Percentiles rank a stretch among this genome's conserved stretches.
Evolutionary conservation across 768 basidiomycete species (phyloP).

Genomic region (Suillus americanus): DNA sequence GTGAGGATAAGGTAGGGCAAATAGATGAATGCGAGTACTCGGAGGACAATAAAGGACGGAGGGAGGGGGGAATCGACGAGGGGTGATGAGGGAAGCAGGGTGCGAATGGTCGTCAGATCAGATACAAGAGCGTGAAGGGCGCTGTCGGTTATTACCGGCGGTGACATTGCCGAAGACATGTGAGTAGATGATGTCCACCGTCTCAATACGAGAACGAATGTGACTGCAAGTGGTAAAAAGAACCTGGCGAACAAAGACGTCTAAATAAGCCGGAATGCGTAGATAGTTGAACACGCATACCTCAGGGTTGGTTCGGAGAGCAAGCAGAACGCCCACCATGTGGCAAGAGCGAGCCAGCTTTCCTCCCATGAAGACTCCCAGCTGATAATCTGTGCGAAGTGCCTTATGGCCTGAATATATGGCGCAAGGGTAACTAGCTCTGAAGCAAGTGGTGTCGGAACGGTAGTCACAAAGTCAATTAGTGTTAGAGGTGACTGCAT

Average conservation of each 20-base stretch:
- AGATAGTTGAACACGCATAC: constrained; percentile 31
- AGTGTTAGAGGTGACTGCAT: constrained; percentile 13
- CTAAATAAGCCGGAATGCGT: constrained; percentile 10
- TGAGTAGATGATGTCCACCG: constrained; percentile 24
- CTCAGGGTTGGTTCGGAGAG: constrained; percentile 50
- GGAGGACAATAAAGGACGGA: constrained; percentile 42
- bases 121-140: constrained; percentile 54
- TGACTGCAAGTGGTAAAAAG: constrained; percentile 52
- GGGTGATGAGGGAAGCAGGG: constrained; percentile 47
- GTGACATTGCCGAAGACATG: constrained; percentile 16
- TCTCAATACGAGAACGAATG: constrained; percentile 38
- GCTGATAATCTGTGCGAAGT: constrained; percentile 46
- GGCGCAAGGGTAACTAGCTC: constrained; percentile 66
- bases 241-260: constrained; percentile 40
- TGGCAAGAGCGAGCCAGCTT: constrained; percentile 62
- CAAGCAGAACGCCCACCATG: constrained; percentile 80
- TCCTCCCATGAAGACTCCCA: constrained; percentile 63
- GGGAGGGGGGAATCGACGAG: constrained; percentile 29
- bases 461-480: constrained; percentile 52
- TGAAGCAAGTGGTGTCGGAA: constrained; percentile 61
- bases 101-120: constrained; percentile 65
- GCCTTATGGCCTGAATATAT: constrained; percentile 42
- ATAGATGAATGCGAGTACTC: constrained; percentile 55
- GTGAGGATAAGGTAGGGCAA: constrained; percentile 68
- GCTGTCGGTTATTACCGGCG: constrained; percentile 57